Conservation (phyloP, 306 rosid species). For the Mimosa bimucronata region DNA sequence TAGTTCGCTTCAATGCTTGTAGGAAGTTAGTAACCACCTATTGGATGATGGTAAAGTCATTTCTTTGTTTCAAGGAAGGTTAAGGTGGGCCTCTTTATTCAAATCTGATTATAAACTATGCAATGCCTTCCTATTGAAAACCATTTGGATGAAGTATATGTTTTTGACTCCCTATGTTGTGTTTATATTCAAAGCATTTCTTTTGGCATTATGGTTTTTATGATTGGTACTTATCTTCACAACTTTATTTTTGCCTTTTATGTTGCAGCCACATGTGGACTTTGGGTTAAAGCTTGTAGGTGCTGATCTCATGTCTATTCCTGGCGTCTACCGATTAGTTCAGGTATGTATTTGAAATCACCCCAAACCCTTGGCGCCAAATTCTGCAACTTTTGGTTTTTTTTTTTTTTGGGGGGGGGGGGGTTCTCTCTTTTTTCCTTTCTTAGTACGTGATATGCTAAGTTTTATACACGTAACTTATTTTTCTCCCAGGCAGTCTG, state of each 20-base stretch:
- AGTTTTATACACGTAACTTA: neutral
- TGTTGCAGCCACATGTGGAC: slow-evolving; percentile 91
- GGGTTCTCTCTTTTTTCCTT: neutral
- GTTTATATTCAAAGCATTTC: neutral
- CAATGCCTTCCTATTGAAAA: neutral
- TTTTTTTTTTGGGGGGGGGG: neutral
- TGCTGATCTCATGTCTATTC: slow-evolving; percentile 96
- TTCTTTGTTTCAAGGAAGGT: slow-evolving; percentile 24
- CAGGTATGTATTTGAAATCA: slow-evolving; percentile 55
- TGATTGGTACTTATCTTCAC: slow-evolving; percentile 19
- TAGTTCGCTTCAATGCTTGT: slow-evolving; percentile 26
- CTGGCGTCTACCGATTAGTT: slow-evolving; percentile 82
- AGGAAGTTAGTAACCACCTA: slow-evolving; percentile 12
- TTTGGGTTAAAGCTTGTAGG: slow-evolving; percentile 87
- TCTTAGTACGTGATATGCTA: slow-evolving; percentile 18
- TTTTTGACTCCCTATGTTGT: slow-evolving; percentile 2
- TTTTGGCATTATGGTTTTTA: neutral
- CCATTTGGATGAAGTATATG: neutral
- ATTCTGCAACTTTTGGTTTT: neutral
- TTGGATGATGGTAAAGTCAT: slow-evolving; percentile 19
- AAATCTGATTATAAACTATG: slow-evolving; percentile 11
- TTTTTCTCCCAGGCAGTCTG: neutral
- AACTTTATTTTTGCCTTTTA: slow-evolving; percentile 20
- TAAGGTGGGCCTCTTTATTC: slow-evolving; percentile 2
- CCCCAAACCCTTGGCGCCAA: neutral